phyloP scores from a whole-genome alignment of 768 basidiomycete genomes.

The Boletus insuetus region DNA sequence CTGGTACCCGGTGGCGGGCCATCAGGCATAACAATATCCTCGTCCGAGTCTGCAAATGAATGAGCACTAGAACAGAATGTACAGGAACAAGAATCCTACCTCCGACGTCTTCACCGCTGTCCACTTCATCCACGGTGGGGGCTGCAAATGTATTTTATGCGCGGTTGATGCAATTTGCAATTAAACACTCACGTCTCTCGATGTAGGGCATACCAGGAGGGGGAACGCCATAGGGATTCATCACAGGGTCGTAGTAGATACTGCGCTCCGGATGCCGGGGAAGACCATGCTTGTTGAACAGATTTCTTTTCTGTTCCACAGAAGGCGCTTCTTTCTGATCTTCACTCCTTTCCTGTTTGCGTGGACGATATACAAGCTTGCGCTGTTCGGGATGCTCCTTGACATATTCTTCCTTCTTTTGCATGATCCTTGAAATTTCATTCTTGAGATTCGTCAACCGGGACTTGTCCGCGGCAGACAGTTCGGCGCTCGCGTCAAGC shows the following conservation, averaged over 20 bases:
- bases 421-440: conserved; percentile 77
- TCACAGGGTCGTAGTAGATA: conserved; percentile 87
- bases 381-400: conserved; percentile 92
- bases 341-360: conserved; percentile 42
- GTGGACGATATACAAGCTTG: conserved; percentile 70
- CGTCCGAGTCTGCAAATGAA: conserved; percentile 35
- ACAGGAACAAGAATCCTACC: conserved; percentile 27
- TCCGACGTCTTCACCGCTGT: conserved; percentile 59
- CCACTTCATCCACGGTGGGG: conserved; percentile 57
- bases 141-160: conserved; percentile 38
- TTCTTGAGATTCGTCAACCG: conserved; percentile 68
- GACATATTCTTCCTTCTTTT: conserved; percentile 90
- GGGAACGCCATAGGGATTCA: conserved; percentile 92
- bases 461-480: conserved; percentile 53
- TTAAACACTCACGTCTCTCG: conserved; percentile 67
- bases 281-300: conserved; percentile 81
- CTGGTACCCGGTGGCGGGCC: conserved; percentile 52
- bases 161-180: not conserved
- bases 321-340: conserved; percentile 40
- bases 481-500: conserved; percentile 49
- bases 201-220: conserved; percentile 97
- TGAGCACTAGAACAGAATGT: not conserved
- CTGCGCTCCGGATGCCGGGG: conserved; percentile 90
- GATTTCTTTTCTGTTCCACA: conserved; percentile 52
- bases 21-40: conserved; percentile 64